Evolutionary conservation across 345 rosid species (phyloP).

Genomic region (Pistacia integerrima): DNA sequence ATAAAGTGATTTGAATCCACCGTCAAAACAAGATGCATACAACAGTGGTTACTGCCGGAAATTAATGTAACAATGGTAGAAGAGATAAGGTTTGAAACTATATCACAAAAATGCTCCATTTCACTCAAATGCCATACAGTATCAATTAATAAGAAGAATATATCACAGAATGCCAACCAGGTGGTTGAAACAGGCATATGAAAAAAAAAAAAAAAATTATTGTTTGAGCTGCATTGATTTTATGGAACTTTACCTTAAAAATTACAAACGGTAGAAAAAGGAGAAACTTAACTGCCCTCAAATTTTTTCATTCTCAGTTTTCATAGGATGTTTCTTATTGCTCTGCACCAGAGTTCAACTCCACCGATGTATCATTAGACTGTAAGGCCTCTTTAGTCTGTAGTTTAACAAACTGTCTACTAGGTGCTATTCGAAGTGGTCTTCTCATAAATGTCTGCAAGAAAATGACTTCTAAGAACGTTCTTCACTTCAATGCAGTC

Average conservation of each 20-base stretch:
- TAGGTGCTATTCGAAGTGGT: conserved; percentile 62
- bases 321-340: conserved; percentile 26
- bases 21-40: not conserved
- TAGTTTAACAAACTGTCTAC: conserved; percentile 73
- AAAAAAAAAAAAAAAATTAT: conserved; percentile 4
- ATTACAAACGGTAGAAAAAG: conserved; percentile 17
- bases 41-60: too few species aligned
- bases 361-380: conserved; percentile 41
- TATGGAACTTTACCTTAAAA: conserved; percentile 22
- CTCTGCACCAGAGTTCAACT: conserved; percentile 34
- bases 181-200: conserved; percentile 5
- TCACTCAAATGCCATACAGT: not conserved
- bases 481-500: not conserved
- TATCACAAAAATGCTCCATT: not conserved
- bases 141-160: conserved; percentile 22
- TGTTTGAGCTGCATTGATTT: too few species aligned
- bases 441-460: conserved; percentile 70
- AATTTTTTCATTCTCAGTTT: conserved; percentile 23
- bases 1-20: not conserved
- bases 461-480: conserved; percentile 7
- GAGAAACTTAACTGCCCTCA: conserved; percentile 17
- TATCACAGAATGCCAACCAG: not conserved
- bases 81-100: too few species aligned
- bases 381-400: conserved; percentile 44
- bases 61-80: too few species aligned